Evolutionary conservation across 805 yeast genomes (phyloP).

Genomic region (Suhomyces prunicola): DNA sequence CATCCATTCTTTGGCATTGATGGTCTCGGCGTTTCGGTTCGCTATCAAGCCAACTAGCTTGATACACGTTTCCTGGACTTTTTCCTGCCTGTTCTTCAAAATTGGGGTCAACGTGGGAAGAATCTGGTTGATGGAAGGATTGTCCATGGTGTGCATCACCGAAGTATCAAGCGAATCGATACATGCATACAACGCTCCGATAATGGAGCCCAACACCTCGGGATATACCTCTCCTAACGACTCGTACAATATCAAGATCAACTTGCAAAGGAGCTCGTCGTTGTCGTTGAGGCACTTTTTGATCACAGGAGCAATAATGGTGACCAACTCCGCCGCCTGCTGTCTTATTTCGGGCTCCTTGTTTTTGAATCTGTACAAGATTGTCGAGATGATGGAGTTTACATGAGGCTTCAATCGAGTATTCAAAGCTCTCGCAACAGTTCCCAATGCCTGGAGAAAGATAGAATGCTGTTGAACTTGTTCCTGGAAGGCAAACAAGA

Average conservation of each 20-base stretch:
- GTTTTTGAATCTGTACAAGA: conserved; percentile 70
- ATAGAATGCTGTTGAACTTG: conserved; percentile 58
- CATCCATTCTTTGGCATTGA: conserved; percentile 96
- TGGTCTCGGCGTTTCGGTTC: conserved; percentile 70
- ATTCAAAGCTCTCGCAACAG: conserved; percentile 61
- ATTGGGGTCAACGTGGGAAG: conserved; percentile 90
- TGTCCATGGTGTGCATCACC: conserved; percentile 46
- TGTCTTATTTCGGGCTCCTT: conserved; percentile 70
- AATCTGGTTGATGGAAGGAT: conserved; percentile 78
- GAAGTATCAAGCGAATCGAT: conserved; percentile 58
- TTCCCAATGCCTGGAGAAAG: conserved; percentile 61
- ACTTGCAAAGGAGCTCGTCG: conserved; percentile 57
- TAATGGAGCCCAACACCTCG: conserved; percentile 83
- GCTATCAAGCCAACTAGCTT: conserved; percentile 81
- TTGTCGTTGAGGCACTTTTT: conserved; percentile 55
- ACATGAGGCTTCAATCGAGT: conserved; percentile 66
- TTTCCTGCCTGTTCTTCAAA: conserved; percentile 81
- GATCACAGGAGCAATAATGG: conserved; percentile 63
- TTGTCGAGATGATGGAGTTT: conserved; percentile 65
- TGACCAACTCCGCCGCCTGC: conserved; percentile 78
- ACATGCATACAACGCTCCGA: conserved; percentile 66
- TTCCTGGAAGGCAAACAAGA: conserved; percentile 76
- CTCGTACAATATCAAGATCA: conserved; percentile 79
- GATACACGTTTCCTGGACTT: conserved; percentile 83
- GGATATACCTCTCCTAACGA: conserved; percentile 94